phyloP scores from a whole-genome alignment of 768 basidiomycete species.

The Boletus rubroflammeus region DNA sequence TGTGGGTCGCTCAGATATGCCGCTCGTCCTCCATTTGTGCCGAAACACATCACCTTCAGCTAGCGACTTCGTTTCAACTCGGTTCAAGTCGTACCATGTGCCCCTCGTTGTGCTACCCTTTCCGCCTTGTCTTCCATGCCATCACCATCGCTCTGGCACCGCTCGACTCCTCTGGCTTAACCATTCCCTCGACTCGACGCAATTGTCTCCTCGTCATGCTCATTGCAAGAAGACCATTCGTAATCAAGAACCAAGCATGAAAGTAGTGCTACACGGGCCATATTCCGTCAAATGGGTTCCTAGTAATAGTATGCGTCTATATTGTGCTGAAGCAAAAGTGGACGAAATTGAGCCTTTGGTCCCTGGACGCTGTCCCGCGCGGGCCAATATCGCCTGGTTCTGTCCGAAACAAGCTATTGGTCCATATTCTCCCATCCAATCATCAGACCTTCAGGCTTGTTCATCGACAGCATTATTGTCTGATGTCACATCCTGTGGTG shows the following conservation, averaged over 20 bases:
- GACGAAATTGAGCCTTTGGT: background rate
- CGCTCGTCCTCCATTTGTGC: too few relatives aligned
- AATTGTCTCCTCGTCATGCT: too few relatives aligned
- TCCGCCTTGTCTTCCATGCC: too few relatives aligned
- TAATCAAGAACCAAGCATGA: background rate
- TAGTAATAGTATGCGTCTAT: background rate
- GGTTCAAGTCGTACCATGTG: too few relatives aligned
- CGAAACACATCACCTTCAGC: too few relatives aligned
- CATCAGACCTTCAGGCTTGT: background rate
- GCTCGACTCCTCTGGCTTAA: too few relatives aligned
- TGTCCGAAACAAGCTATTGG: background rate
- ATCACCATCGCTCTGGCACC: too few relatives aligned
- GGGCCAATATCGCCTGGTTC: background rate
- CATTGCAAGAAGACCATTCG: background rate
- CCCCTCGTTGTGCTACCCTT: too few relatives aligned
- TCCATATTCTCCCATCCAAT: background rate
- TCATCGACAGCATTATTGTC: background rate
- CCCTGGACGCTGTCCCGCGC: background rate
- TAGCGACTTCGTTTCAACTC: too few relatives aligned
- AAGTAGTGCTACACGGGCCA: background rate
- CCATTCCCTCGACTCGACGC: too few relatives aligned
- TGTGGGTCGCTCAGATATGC: too few relatives aligned
- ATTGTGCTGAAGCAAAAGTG: background rate
- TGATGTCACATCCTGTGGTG: background rate
- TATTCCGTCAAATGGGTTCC: background rate